Base-by-base conservation (phyloP, 805 yeast genomes). In the Suhomyces sp. region DNA sequence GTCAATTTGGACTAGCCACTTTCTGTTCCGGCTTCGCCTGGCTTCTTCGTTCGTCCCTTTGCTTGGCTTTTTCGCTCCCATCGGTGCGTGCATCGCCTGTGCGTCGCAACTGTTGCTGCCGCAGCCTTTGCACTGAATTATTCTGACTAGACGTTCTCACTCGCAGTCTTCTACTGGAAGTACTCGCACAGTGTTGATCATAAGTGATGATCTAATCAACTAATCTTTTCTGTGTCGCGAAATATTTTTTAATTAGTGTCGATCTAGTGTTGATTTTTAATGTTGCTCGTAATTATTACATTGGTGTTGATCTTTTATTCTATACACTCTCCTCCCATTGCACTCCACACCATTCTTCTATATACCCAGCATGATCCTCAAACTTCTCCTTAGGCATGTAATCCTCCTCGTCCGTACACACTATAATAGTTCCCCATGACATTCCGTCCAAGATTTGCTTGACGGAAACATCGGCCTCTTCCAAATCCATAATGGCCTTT, bases 351-450 rank as follows among this genome's bases (percentile, higher is more conserved):
- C 82, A 85, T 67, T 89, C 96, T 61, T 85, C 87, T 1, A 83
- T 80, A 60, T 89, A 89, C 0, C 89, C 96, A 41, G 82, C 80
- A 51, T 82, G 74, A 6, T 71, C 79, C 55, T 87, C 91, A 44
- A 83, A 68, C 22, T 53, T 59, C 50, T 58, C 68, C 31, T 61
- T 65, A 5, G 90, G 85, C 13, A 75, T 68, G 54, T 73, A 82
- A 63, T 89, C 96, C 57, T 82, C 85, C 6, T 70, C 68, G 58
- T 89, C 91, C 0, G 97, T 89, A 41, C 85, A 88, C 1, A 93
- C 87, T 22, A 89, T 72, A 27, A 94, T 87, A 0, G 98, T 88
- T 1, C 97, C 98, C 99, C 99, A 94, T 56, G 93, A 96, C 96
- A 93, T 93, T 10, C 98, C 97, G 33, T 82, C 82, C 43, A 79